Evolutionary conservation across 345 rosid species (phyloP).

Genomic region (Salix purpurea): DNA sequence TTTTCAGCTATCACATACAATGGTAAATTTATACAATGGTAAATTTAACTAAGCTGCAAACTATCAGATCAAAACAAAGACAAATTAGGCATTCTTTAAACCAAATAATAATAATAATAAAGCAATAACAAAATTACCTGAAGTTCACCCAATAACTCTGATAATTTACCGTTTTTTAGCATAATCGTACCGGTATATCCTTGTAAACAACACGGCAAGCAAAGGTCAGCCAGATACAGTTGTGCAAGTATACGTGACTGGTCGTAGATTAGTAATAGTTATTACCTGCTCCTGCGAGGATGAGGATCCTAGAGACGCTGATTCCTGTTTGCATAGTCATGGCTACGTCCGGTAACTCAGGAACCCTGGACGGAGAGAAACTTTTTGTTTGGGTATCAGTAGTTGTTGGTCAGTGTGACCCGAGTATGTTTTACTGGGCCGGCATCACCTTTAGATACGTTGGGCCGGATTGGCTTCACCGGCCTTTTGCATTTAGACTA

Average conservation of each 20-base stretch:
- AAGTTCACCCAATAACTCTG: constrained; percentile 69
- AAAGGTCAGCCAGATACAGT: not conserved
- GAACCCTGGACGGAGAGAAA: constrained; percentile 4
- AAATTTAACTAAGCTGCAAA: not conserved
- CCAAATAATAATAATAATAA: not conserved
- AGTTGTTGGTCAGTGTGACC: not conserved
- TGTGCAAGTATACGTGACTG: not conserved
- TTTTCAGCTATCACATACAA: not conserved
- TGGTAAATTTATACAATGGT: not conserved
- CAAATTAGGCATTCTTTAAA: not conserved
- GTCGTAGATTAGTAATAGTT: not conserved
- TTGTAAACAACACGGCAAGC: constrained; percentile 5
- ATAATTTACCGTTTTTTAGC: constrained; percentile 73
- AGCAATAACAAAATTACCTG: constrained; percentile 41
- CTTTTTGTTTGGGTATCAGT: not conserved
- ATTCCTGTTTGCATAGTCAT: constrained; percentile 87
- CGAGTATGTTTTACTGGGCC: not conserved
- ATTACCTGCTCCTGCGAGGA: constrained; percentile 81
- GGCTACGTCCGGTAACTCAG: constrained; percentile 1
- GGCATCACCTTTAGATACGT: not conserved
- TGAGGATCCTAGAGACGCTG: constrained; percentile 58
- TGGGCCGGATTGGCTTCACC: not conserved
- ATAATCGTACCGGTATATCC: constrained; percentile 80
- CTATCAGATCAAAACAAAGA: not conserved
- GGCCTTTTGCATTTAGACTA: not conserved